Conservation (phyloP, 2,329 filamentous ascomycete genomes). For the Parascedosporium putredinis region DNA sequence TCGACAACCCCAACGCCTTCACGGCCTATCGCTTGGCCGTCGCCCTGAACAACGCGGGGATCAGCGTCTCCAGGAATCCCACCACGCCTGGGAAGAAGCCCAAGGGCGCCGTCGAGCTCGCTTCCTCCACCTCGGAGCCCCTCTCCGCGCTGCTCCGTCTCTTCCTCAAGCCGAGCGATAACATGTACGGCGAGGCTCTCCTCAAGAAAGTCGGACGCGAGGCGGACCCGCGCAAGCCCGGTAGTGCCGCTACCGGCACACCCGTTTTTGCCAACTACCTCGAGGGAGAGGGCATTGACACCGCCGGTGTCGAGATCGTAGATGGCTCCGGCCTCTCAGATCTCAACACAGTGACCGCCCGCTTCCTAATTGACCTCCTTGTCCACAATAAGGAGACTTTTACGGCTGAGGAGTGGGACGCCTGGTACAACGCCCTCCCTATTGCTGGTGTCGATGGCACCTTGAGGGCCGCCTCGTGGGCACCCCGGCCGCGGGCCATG, state of each 20-base stretch:
- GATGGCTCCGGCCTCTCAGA: slow-evolving; percentile 3
- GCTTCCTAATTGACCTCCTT: background rate
- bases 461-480: background rate
- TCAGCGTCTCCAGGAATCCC: background rate
- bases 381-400: background rate
- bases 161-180: slow-evolving; percentile 10
- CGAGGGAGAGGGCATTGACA: background rate
- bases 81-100: slow-evolving; percentile 1
- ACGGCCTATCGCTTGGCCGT: slow-evolving; percentile 8
- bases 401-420: background rate
- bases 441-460: slow-evolving; percentile 7
- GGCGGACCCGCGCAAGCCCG: background rate
- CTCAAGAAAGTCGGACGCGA: slow-evolving; percentile 6
- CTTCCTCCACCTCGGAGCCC: background rate
- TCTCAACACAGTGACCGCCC: slow-evolving; percentile 4
- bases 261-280: background rate
- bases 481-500: background rate
- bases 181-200: slow-evolving; percentile 10
- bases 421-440: slow-evolving; percentile 4
- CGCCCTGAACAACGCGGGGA: slow-evolving; percentile 5
- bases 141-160: slow-evolving; percentile 2
- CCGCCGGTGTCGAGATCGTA: background rate
- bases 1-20: slow-evolving; percentile 8
- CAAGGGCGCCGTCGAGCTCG: background rate
- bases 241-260: background rate